These are phyloP conservation scores for Fusarium begoniae DNA, from an alignment of 2,329 filamentous ascomycete species.

Conservation along the genomic window DNA sequence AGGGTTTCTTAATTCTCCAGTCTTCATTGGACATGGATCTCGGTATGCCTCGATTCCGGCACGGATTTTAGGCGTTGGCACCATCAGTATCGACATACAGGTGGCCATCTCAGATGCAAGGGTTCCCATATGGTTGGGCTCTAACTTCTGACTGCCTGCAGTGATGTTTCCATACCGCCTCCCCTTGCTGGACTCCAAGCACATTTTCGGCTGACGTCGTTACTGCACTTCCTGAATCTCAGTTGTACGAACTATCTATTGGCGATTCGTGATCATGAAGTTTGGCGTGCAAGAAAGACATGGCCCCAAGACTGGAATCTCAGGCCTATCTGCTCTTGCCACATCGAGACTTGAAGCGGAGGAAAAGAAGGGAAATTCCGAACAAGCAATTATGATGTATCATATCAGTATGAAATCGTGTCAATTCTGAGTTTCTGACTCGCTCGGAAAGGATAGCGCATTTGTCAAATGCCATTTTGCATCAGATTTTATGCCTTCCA, in stretches of 20 bases:
- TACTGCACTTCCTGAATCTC: neutral
- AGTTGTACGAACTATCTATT: neutral
- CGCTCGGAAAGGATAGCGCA: slow-evolving; percentile 1
- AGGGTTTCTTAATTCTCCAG: neutral
- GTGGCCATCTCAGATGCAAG: slow-evolving; percentile 6
- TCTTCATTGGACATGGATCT: slow-evolving; percentile 3
- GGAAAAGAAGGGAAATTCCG: neutral
- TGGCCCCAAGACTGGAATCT: neutral
- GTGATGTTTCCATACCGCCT: slow-evolving; percentile 2
- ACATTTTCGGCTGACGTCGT: slow-evolving; percentile 1
- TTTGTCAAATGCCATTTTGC: neutral
- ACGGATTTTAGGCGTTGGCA: slow-evolving; percentile 18
- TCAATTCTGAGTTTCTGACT: slow-evolving; percentile 7
- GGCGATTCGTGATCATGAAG: neutral
- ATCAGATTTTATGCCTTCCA: neutral
- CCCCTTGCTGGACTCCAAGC: neutral
- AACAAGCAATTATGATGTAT: neutral
- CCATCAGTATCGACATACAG: slow-evolving; percentile 10
- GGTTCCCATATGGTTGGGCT: slow-evolving; percentile 16
- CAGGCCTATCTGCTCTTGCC: slow-evolving; percentile 7
- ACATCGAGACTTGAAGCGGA: neutral
- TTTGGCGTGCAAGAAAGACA: neutral
- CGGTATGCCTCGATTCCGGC: neutral
- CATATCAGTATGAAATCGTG: neutral
- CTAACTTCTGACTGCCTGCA: slow-evolving; percentile 7